Evolutionary conservation across 176 grass and related monocot genomes (phyloP), one percentile per base, ranked within the genome.

Genomic region (Ananas comosus): DNA sequence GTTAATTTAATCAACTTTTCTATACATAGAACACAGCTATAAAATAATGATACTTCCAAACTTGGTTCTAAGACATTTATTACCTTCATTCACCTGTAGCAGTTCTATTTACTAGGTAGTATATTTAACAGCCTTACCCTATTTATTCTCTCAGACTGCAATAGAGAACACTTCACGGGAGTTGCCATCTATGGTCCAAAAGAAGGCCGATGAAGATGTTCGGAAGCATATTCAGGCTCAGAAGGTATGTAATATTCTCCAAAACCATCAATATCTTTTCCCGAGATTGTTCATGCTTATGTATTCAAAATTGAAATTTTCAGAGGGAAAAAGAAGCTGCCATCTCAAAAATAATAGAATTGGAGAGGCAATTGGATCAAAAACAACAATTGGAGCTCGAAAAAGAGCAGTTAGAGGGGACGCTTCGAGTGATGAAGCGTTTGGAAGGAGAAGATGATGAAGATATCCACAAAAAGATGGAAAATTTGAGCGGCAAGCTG

Each of bases 301-400:
- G 56, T 23, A 12, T 49, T 7, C 77, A 14, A 1, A 70, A n/a
- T 71, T 65, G 21, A 72, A 16, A 66, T 65, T 63, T 79, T 64
- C 74, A 97, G 93, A 90, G 86, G 80, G 93, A 97, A 87, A 97
- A 92, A 78, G 93, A 97, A 74, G 89, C 83, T 59, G 83, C 83
- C 42, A 71, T 92, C 12, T 72, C 81, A 49, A 90, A 83, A 86
- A 82, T 97, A 80, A 86, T 97, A 81, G 76, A 80, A 71, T 74
- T 90, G 16, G 93, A 92, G 73, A 89, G 85, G 66, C 72, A 97
- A 74, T 48, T 96, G 21, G 80, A 90, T 58, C 85, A 96, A 29
- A 96, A 96, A 53, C 93, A 89, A 29, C 78, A 96, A 73, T 85
- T 96, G 57, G 89, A 92, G 75, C 81, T 97, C 0, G 93, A 97